Percentiles rank a stretch among this genome's conserved stretches.
Conservation (phyloP, 73 alveolate genomes). For the Tetrahymena malaccensis region DNA sequence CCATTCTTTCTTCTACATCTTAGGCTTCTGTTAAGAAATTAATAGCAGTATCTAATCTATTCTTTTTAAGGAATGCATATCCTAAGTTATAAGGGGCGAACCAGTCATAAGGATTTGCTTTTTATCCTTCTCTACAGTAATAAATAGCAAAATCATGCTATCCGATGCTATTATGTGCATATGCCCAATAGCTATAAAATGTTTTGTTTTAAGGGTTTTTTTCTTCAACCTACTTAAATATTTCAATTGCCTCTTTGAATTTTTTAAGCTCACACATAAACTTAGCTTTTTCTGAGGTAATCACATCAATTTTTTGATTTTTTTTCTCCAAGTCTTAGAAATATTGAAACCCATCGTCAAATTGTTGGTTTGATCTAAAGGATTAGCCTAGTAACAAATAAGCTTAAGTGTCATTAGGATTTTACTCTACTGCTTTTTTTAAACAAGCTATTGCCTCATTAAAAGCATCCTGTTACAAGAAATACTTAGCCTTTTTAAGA, state of each 20-base stretch:
- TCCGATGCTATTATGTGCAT: not conserved
- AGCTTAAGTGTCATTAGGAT: not conserved
- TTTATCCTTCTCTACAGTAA: not conserved
- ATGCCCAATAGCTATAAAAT: not conserved
- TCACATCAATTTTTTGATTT: not conserved
- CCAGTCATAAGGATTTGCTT: not conserved
- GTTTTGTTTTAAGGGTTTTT: not conserved
- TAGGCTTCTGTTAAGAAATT: not conserved
- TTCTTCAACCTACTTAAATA: not conserved
- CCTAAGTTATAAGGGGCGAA: not conserved
- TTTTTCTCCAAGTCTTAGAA: not conserved
- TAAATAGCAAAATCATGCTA: not conserved
- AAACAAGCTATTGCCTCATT: not conserved
- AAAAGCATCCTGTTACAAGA: not conserved
- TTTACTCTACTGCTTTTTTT: not conserved
- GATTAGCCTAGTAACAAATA: not conserved
- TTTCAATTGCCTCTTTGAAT: not conserved
- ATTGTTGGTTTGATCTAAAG: not conserved
- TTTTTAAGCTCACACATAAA: not conserved
- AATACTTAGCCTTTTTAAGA: not conserved
- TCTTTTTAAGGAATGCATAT: not conserved
- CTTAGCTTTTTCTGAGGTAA: not conserved
- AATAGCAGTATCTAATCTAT: not conserved
- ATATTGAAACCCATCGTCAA: not conserved
- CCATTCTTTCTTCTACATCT: not conserved